phyloP scores from a whole-genome alignment of 1,284 basidiomycete genomes.

The Irpex rosettiformis region DNA sequence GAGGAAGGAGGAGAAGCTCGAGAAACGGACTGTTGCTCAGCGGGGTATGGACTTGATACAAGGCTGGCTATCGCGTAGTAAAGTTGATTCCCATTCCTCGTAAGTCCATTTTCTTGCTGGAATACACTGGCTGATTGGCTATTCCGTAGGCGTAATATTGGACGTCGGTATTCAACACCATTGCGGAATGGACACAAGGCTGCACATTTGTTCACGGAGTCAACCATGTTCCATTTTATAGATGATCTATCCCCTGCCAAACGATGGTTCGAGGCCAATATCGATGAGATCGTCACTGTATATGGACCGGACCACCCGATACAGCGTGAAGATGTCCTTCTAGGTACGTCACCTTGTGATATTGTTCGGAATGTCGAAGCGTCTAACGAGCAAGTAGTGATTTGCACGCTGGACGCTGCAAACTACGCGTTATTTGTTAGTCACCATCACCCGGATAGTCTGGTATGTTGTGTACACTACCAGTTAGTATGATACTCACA shows the following conservation, averaged over 20 bases:
- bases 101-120: slow-evolving; percentile 23
- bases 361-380: not conserved
- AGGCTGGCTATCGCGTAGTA: slow-evolving; percentile 40
- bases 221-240: slow-evolving; percentile 65
- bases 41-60: slow-evolving; percentile 55
- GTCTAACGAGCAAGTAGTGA: slow-evolving; percentile 40
- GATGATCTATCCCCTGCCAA: slow-evolving; percentile 49
- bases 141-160: slow-evolving; percentile 39
- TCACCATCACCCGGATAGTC: slow-evolving; percentile 62
- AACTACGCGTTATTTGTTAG: slow-evolving; percentile 71
- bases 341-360: slow-evolving; percentile 45
- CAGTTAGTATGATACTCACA: not conserved
- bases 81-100: slow-evolving; percentile 31
- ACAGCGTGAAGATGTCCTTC: slow-evolving; percentile 64
- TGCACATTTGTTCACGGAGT: slow-evolving; percentile 65
- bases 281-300: slow-evolving; percentile 56
- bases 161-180: slow-evolving; percentile 55
- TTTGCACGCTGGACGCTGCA: slow-evolving; percentile 63
- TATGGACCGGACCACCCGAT: slow-evolving; percentile 54
- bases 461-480: slow-evolving; percentile 32
- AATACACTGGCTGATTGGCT: slow-evolving; percentile 11
- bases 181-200: slow-evolving; percentile 61
- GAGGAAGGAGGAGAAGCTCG: slow-evolving; percentile 43
- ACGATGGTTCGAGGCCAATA: slow-evolving; percentile 69
- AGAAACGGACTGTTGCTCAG: slow-evolving; percentile 52